phyloP scores from a whole-genome alignment of 2,329 filamentous ascomycete genomes.

The Monosporascus sp. region DNA sequence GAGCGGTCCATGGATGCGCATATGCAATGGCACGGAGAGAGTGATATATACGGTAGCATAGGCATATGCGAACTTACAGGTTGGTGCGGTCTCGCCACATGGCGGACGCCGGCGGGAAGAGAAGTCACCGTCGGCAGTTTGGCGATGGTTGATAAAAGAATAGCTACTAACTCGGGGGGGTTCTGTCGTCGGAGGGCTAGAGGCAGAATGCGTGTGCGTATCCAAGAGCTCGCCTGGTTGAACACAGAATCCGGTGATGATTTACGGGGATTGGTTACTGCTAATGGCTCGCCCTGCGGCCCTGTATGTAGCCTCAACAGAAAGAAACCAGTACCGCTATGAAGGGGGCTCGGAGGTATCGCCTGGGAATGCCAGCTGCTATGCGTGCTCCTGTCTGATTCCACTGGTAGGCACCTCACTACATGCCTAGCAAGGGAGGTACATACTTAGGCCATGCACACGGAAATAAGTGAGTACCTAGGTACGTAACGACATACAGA shows the following conservation, averaged over 20 bases:
- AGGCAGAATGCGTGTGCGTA: background rate
- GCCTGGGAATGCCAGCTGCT: no score
- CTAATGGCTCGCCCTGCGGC: no score
- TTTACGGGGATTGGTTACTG: background rate
- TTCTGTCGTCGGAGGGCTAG: background rate
- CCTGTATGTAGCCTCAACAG: background rate
- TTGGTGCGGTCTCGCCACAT: constrained; percentile 99
- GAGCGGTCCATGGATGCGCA: background rate
- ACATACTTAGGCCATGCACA: no score
- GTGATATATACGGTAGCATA: constrained; percentile 2
- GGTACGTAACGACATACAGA: no score
- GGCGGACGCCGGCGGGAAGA: constrained; percentile 47
- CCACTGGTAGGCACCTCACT: no score
- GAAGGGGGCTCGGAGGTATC: no score
- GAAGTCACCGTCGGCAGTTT: constrained; percentile 19
- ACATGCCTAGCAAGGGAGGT: no score
- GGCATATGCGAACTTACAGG: constrained; percentile 56
- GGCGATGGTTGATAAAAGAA: constrained; percentile 7
- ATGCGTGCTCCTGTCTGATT: no score
- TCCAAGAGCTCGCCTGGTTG: background rate
- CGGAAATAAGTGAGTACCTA: no score
- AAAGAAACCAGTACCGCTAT: no score
- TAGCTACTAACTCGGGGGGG: background rate
- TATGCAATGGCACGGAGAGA: constrained; percentile 14
- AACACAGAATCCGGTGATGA: background rate